Evolutionary conservation across 306 rosid species (phyloP).

Genomic region (Ormosia emarginata): DNA sequence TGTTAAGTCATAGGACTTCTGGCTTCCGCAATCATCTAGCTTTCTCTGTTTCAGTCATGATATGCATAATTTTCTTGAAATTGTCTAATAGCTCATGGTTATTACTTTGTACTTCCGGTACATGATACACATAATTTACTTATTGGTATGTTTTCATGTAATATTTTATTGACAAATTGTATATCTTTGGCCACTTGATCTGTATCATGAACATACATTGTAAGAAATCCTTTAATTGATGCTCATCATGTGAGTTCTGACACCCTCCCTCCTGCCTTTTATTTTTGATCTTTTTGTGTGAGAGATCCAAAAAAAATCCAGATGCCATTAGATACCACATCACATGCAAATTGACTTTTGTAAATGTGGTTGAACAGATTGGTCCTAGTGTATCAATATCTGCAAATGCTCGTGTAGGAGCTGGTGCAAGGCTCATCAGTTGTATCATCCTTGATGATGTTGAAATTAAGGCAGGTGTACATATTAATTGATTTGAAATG

Average conservation of each 20-base stretch:
- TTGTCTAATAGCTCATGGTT: background rate
- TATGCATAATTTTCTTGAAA: background rate
- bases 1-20: background rate
- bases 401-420: conserved; percentile 96
- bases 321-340: background rate
- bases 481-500: background rate
- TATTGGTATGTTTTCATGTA: background rate
- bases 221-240: background rate
- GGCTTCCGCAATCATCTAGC: background rate
- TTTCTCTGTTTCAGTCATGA: background rate
- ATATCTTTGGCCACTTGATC: background rate
- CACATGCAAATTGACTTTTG: conserved; percentile 22
- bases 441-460: conserved; percentile 89
- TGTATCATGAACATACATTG: background rate
- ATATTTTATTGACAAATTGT: background rate
- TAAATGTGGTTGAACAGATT: conserved; percentile 51
- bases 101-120: background rate
- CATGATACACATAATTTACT: background rate
- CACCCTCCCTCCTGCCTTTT: background rate
- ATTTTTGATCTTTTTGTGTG: background rate
- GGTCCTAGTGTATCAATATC: conserved; percentile 95
- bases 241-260: background rate
- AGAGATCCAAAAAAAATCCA: background rate
- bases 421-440: conserved; percentile 86
- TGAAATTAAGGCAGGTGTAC: conserved; percentile 69